Conservation (phyloP, 768 basidiomycete genomes). For the Auricularia heimuer region DNA sequence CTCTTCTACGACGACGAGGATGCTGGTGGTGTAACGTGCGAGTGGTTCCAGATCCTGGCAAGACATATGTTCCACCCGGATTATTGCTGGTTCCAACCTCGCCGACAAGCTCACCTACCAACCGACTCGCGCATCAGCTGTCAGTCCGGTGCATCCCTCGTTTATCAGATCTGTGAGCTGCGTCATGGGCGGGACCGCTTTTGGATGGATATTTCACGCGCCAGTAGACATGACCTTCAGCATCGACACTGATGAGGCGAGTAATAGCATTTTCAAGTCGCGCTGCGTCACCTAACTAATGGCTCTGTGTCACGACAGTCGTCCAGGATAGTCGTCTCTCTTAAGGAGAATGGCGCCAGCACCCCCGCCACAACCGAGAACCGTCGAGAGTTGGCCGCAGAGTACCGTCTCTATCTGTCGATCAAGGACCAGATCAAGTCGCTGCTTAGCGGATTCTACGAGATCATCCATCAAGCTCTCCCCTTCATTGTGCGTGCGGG, state of each 20-base stretch:
- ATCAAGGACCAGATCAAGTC: too few species aligned
- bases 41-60: constrained; percentile 85
- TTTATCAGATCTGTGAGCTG: constrained; percentile 99
- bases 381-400: constrained; percentile 78
- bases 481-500: constrained; percentile 68
- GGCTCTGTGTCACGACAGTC: constrained; percentile 84
- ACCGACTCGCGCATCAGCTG: constrained; percentile 86
- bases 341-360: constrained; percentile 78
- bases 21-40: constrained; percentile 49
- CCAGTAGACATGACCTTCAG: constrained; percentile 77
- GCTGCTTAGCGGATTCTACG: too few species aligned
- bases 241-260: constrained; percentile 90
- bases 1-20: constrained; percentile 97
- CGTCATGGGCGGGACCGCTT: constrained; percentile 89
- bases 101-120: constrained; percentile 94
- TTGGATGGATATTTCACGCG: constrained; percentile 97
- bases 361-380: constrained; percentile 93
- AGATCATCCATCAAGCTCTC: constrained; percentile 94
- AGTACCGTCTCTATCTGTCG: too few species aligned
- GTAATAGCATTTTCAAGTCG: constrained; percentile 13
- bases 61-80: constrained; percentile 99
- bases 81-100: constrained; percentile 92
- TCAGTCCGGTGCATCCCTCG: constrained; percentile 89
- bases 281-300: constrained; percentile 8
- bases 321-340: constrained; percentile 34